Conservation (phyloP, 2,329 filamentous ascomycete genomes). For the Boeremia exigua region DNA sequence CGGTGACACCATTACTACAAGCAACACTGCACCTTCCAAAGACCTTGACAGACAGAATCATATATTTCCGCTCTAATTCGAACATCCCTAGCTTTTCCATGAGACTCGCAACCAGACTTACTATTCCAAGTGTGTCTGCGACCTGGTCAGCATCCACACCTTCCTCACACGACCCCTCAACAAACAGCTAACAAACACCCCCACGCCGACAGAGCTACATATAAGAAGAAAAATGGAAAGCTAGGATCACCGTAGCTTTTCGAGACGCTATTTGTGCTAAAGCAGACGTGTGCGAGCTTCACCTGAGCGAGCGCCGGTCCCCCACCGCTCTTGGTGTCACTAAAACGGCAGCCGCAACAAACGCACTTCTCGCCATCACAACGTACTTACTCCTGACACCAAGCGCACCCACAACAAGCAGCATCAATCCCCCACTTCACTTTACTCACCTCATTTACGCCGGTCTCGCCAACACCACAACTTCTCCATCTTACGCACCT, state of each 20-base stretch:
- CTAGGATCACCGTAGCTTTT: neutral
- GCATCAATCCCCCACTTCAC: neutral
- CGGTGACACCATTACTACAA: no score
- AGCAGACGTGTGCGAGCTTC: neutral
- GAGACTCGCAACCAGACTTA: no score
- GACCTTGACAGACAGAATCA: no score
- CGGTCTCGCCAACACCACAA: neutral
- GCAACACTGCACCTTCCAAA: no score
- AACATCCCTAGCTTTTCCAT: no score
- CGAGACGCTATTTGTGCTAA: neutral
- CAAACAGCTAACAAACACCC: no score
- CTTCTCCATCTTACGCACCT: neutral
- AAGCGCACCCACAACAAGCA: slow-evolving; percentile 10
- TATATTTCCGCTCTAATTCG: no score
- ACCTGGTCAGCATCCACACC: no score
- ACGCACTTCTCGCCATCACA: neutral
- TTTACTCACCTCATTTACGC: neutral
- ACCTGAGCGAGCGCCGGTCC: neutral
- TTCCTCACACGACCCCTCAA: no score
- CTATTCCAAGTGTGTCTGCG: no score
- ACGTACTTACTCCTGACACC: neutral
- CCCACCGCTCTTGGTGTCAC: slow-evolving; percentile 10
- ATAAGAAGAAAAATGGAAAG: no score
- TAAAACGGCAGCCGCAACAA: slow-evolving; percentile 17
- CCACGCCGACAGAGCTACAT: no score